A percentile compares a stretch with the other conserved stretches of the same genome.
Conservation (phyloP, 176 grass and related monocot genomes). For the Oryza nivara region DNA sequence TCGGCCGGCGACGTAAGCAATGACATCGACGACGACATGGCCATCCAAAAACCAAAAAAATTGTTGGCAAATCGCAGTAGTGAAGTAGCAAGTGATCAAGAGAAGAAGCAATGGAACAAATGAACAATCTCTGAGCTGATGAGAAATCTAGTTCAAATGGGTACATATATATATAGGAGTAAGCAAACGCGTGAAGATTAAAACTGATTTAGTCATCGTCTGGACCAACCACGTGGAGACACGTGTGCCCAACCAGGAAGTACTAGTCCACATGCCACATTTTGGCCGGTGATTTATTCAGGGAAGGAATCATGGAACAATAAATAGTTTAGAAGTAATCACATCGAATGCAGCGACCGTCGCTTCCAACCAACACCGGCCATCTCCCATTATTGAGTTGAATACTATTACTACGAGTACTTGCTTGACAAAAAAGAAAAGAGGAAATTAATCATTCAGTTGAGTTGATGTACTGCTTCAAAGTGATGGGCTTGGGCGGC, state of each 20-base stretch:
- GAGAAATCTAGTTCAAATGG: constrained; percentile 12
- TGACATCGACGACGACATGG: constrained; percentile 18
- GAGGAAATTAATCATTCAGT: neutral
- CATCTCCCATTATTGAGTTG: constrained; percentile 33
- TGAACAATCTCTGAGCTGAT: neutral
- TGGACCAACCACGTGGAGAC: constrained; percentile 3
- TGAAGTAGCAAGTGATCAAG: neutral
- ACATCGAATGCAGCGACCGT: neutral
- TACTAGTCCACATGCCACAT: neutral
- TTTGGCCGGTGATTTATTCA: constrained; percentile 47
- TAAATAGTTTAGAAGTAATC: neutral
- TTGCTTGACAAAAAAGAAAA: neutral
- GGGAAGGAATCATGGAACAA: neutral
- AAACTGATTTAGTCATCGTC: neutral
- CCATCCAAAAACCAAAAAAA: neutral
- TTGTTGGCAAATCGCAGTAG: neutral
- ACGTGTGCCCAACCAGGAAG: neutral
- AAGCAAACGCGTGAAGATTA: constrained; percentile 13
- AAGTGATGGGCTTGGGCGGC: constrained; percentile 29
- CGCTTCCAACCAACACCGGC: constrained; percentile 24
- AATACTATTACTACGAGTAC: neutral
- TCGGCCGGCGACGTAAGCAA: neutral
- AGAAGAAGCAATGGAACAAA: neutral
- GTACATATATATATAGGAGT: constrained; percentile 9
- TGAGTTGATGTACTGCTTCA: neutral